These are phyloP conservation scores for Diddensiella caesifluorescens DNA, from an alignment of 805 yeast genomes.

Conservation along the genomic window DNA sequence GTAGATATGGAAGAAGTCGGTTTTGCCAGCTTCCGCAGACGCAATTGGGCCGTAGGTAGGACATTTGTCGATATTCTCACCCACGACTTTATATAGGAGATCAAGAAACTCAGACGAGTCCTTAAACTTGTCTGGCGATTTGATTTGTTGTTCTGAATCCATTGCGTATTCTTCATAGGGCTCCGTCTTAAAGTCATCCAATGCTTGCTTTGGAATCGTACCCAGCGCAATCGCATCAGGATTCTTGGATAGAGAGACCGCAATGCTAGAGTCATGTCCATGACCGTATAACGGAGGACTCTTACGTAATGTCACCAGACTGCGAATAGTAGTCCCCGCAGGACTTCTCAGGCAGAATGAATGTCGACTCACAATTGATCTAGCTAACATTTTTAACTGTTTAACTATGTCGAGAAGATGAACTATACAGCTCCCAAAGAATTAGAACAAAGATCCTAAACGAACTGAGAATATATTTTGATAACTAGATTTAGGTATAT, in stretches of 20 bases:
- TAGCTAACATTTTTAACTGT: no score
- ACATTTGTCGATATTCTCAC: slow-evolving; percentile 26
- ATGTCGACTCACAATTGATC: no score
- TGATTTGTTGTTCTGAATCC: background rate
- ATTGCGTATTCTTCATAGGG: slow-evolving; percentile 4
- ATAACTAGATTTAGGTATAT: slow-evolving; percentile 29
- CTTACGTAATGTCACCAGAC: slow-evolving; percentile 6
- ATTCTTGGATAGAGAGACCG: slow-evolving; percentile 21
- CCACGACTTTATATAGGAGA: slow-evolving; percentile 22
- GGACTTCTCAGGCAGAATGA: no score
- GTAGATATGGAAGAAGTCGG: slow-evolving; percentile 51
- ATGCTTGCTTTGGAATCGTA: slow-evolving; percentile 12
- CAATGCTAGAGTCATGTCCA: background rate
- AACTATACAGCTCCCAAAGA: no score
- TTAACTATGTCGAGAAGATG: no score
- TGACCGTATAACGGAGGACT: slow-evolving; percentile 15
- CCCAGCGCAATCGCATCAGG: slow-evolving; percentile 27
- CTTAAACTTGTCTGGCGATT: slow-evolving; percentile 9
- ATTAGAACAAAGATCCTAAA: no score
- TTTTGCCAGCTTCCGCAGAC: slow-evolving; percentile 35
- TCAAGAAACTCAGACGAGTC: slow-evolving; percentile 23
- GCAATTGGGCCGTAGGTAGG: slow-evolving; percentile 29
- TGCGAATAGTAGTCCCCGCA: no score
- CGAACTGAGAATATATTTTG: no score
- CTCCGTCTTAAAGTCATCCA: slow-evolving; percentile 1